Evolutionary conservation across 2,329 filamentous ascomycete species (phyloP), one percentile per base, ranked within the genome.

Genomic region (Chaetomium sp.): DNA sequence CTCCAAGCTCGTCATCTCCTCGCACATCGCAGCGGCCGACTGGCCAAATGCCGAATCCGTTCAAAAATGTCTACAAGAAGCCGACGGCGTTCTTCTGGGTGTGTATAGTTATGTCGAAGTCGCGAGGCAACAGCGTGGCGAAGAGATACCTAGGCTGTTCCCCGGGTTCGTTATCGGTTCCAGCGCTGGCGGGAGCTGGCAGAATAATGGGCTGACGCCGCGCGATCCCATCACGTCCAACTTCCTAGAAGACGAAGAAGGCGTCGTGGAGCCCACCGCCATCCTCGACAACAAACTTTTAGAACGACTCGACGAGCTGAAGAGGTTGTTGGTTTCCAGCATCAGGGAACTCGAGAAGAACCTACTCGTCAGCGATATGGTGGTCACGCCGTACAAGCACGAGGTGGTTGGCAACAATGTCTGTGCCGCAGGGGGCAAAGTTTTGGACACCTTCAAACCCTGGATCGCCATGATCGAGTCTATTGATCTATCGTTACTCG

Each of bases 41-140:
- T 97, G 91, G 84, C 91, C 92, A 7, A 91, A 92, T 53, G 86
- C 89, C 12, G 94, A 99, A 71, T 95, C 92, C 0, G 88, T 92
- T 59, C 87, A 94, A 53, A 99, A 99, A 70, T 99, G 94, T 67
- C 73, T 97, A 62, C 90, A 95, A 69, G 94, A 99, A 74, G 94
- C 94, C n/a, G 94, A 99, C 60, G 94, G 94, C 48, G 91, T 99
- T 27, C 79, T 97, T 55, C 82, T 94, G 53, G 92, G 92, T 5
- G 92, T 99, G 5, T 96, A 91, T 70, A 94, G 90, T 68, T 99
- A 96, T 70, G 92, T 97, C 38, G 92, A 97, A 68, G 89, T 97
- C 47, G 94, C 94, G 12, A 85, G 90, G 63, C 89, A 95, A 69
- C 94, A 97, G 70, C 82, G 91, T 55, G 92, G 92, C 55, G 92